phyloP scores from a whole-genome alignment of 257 asterid species.

The Lycium ferocissimum region DNA sequence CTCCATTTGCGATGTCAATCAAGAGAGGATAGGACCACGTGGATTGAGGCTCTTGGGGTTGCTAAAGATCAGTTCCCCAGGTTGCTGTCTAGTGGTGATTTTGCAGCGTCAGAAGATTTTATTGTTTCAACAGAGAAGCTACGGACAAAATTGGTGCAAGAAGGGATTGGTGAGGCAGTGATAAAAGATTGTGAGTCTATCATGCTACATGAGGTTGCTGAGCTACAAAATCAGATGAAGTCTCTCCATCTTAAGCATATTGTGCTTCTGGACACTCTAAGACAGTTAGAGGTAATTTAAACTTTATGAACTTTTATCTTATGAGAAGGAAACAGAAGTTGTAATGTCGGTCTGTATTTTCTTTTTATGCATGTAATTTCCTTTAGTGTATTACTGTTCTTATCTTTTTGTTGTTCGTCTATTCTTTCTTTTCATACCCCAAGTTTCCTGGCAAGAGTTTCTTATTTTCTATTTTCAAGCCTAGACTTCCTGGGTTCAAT shows the following conservation, averaged over 20 bases:
- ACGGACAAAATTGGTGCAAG: constrained; percentile 72
- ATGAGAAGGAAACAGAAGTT: background rate
- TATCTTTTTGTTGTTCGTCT: background rate
- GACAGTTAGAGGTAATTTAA: constrained; percentile 81
- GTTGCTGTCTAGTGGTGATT: constrained; percentile 79
- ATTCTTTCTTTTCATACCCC: background rate
- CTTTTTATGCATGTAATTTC: constrained; percentile 2
- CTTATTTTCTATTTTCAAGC: constrained; percentile 19
- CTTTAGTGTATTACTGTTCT: constrained; percentile 3
- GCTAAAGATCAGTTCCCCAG: constrained; percentile 97
- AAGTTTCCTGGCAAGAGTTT: background rate
- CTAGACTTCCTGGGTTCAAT: constrained; percentile 15
- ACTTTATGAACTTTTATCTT: background rate
- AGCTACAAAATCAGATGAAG: constrained; percentile 82
- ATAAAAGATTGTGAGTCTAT: constrained; percentile 88
- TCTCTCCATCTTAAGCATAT: constrained; percentile 87
- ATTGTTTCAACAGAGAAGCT: constrained; percentile 85
- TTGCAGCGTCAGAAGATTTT: constrained; percentile 79
- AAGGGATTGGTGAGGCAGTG: constrained; percentile 69
- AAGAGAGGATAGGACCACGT: constrained; percentile 85
- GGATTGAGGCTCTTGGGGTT: constrained; percentile 91
- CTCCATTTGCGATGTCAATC: constrained; percentile 93
- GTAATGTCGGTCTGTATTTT: background rate
- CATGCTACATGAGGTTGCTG: constrained; percentile 74
- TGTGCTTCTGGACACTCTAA: constrained; percentile 81